phyloP scores from a whole-genome alignment of 2,329 filamentous ascomycete genomes.

The Moelleriella libera region DNA sequence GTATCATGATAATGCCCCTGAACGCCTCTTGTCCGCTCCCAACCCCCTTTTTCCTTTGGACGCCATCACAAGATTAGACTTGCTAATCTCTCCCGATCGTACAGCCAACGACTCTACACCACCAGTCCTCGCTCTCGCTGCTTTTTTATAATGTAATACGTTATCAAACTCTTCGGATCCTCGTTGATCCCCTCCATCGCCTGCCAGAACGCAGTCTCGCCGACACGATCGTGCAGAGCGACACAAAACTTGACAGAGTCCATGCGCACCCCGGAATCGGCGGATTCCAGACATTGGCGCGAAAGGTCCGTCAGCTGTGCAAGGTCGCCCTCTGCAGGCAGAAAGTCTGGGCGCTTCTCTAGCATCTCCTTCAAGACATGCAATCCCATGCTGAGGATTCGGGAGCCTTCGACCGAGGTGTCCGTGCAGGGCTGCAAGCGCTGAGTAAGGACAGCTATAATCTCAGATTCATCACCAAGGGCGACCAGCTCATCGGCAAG shows the following conservation, averaged over 20 bases:
- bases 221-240: conserved; percentile 49
- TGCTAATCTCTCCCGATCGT: background rate
- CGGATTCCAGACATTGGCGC: conserved; percentile 42
- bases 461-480: conserved; percentile 49
- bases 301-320: conserved; percentile 34
- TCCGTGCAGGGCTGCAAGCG: conserved; percentile 29
- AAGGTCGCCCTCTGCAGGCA: conserved; percentile 38
- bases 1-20: too few relatives aligned
- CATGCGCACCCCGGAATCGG: conserved; percentile 51
- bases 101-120: background rate
- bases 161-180: conserved; percentile 63
- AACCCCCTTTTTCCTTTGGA: too few relatives aligned
- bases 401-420: conserved; percentile 27
- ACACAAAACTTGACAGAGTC: conserved; percentile 72
- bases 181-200: conserved; percentile 50
- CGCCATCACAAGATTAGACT: background rate
- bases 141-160: conserved; percentile 65
- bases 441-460: conserved; percentile 37
- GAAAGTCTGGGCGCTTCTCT: conserved; percentile 30
- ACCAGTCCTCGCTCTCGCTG: conserved; percentile 34
- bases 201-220: conserved; percentile 52
- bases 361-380: conserved; percentile 48
- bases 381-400: conserved; percentile 47
- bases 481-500: conserved; percentile 58
- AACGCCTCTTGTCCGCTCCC: too few relatives aligned